Evolutionary conservation across 176 grass and related monocot species (phyloP), one percentile per base, ranked within the genome.

Genomic region (Eremochloa ophiuroides): DNA sequence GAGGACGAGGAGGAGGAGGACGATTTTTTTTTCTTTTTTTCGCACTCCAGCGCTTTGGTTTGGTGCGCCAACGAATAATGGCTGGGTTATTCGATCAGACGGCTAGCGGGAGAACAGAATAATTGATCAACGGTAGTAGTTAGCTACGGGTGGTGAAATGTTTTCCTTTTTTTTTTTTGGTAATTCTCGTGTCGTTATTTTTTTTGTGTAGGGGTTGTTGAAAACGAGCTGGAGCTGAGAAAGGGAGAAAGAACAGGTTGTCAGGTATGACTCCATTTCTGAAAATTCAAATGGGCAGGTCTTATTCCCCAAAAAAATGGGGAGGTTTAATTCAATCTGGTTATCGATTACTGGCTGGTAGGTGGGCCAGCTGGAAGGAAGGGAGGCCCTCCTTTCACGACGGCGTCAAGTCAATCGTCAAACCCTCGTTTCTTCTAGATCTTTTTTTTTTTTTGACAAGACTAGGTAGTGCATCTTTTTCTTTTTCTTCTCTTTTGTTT

Each of bases 331-430:
- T 62, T 8, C 7, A 5, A 18, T 3, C 25, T 22, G 50, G 10
- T 39, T 6, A 29, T 2, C 26, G 18, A n/a, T 14, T 42, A n/a
- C 43, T 38, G 8, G 22, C 7, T 77, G 83, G 42, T 47, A 17
- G 34, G n/a, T 34, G 44, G 58, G 59, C 27, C 43, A 23, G 14
- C 38, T n/a, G 10, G 10, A 23, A 40, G 14, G 38, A 4, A 7
- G 31, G 29, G 25, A 61, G 44, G 66, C 68, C 33, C 13, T 18
- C 68, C 10, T 31, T 62, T 33, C 22, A 60, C 14, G 75, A 84
- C 50, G 75, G 75, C 23, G 81, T 84, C 62, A 62, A 77, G 81
- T 84, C 62, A 62, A 77, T 43, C 30, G 38, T 74, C 61, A 60
- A 73, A 29, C 2, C 30, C 40, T 9, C 16, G 7, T 74, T 83